Evolutionary conservation across 2,329 filamentous ascomycete species (phyloP), one percentile per base, ranked within the genome.

Genomic region (Neofusicoccum umdonicola): DNA sequence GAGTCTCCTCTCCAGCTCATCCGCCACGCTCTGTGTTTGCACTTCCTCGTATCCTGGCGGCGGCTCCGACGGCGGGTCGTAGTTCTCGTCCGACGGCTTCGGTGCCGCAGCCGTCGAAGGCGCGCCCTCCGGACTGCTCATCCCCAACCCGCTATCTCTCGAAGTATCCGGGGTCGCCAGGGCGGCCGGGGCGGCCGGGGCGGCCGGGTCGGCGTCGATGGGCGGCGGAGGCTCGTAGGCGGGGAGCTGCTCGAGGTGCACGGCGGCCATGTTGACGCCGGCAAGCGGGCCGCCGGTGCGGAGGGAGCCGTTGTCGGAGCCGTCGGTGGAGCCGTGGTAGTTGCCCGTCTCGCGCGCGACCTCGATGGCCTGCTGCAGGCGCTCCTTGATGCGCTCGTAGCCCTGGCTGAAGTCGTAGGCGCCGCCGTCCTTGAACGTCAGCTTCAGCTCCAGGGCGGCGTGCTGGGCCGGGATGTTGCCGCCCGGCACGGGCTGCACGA

Each of bases 391-490:
- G 64, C 90, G 84, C 71, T 96, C 92, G 73, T 93, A 97, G 61
- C 87, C 87, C 58, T 87, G 86, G 71, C 93, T 89, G 73, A 96
- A 98, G 70, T 97, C 93, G 76, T 90, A 95, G 65, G 93, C 93
- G n/a, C 94, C 94, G 48, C 94, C 94, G 67, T 98, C 93, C 74
- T 93, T 93, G 82, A 98, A 98, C 22, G 89, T 93, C 71, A 97
- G 84, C 75, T 91, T 93, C 69, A 96, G 78, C 71, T 95, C 92
- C 48, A 97, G 83, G 34, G 88, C 87, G 17, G 89, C 85, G 67
- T 92, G 84, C 22, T 89, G 85, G 4, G 89, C 79, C 0, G 93
- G 91, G 58, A 97, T 91, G 57, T 92, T 91, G 42, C 95, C 95
- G 41, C 91, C 91, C 0, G 89, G 81, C 27, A 96, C 91, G 1